Percentiles rank a stretch among this genome's conserved stretches.
Conservation (phyloP, 176 grass and related monocot species). For the Aegilops speltoides region DNA sequence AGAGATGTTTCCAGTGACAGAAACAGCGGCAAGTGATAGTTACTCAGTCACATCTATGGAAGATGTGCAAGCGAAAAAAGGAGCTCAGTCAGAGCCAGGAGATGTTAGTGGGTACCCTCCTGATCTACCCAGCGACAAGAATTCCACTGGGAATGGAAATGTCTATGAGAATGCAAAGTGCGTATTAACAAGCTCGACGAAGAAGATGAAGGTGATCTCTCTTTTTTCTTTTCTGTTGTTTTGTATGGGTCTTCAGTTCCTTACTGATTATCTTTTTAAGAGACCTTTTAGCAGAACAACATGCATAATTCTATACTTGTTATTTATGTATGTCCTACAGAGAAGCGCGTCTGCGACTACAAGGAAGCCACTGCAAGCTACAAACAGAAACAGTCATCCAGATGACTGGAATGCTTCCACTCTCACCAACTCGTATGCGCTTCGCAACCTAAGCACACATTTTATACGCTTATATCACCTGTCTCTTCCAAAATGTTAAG, state of each 20-base stretch:
- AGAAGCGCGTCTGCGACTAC: constrained; percentile 36
- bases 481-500: not conserved
- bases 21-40: constrained; percentile 34
- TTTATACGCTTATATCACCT: not conserved
- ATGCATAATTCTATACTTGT: not conserved
- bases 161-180: constrained; percentile 29
- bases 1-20: constrained; percentile 15
- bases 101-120: constrained; percentile 20
- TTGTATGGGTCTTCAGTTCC: not conserved
- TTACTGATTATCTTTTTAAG: not conserved
- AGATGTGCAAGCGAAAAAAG: constrained; percentile 34
- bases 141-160: constrained; percentile 27
- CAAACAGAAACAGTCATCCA: constrained; percentile 19
- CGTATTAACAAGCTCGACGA: constrained; percentile 11
- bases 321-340: constrained; percentile 18
- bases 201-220: constrained; percentile 45
- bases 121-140: constrained; percentile 37
- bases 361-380: constrained; percentile 42
- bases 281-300: not conserved
- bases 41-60: constrained; percentile 38
- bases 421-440: constrained; percentile 22
- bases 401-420: constrained; percentile 29
- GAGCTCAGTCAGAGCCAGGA: constrained; percentile 27
- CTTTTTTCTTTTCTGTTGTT: not conserved
- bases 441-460: not conserved